Evolutionary conservation across 2,329 filamentous ascomycete genomes (phyloP), one percentile per base, ranked within the genome.

Genomic region (Penicillium corylophilum): DNA sequence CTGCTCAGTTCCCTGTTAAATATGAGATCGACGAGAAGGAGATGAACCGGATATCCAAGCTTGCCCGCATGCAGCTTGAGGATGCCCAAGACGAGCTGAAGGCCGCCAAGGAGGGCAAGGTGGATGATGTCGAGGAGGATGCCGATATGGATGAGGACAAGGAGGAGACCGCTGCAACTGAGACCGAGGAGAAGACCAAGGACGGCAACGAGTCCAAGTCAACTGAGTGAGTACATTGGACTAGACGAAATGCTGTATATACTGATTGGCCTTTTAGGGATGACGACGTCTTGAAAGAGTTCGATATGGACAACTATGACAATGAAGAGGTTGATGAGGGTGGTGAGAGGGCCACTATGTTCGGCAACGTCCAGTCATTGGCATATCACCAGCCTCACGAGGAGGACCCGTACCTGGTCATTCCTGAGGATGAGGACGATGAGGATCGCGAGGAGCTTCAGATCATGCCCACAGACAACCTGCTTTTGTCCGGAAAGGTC

Each of bases 251-350:
- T 39, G 18, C 2, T 40, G 22, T 24, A 13, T 8, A 16, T 38
- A 44, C 58, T 62, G 54, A 62, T 54, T 28, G 35, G 36, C 12
- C 43, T 47, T 54, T 41, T 49, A 76, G 77, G 50, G 78, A 87
- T 58, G 90, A 96, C 67, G 90, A 95, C 61, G 92, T 96, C 69
- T 80, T 99, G 44, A 94, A 93, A 74, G 91, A 99, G 74, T 99
- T 96, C 74, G 87, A 99, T 68, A 82, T 99, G 48, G 93, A 97
- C 59, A 86, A 96, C 72, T 99, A 99, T 71, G 94, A 99, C 64
- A 88, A 94, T 61, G 89, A 94, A 42, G 83, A 85, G 7, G 80
- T 82, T 1, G 85, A 85, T 26, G 83, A 89, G 53, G 78, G 77
- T 18, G 79, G 78, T 44, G 86, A 90, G 65, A 82, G 86, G 48